Evolutionary conservation across 129 eudicot genomes (phyloP).

Genomic region (Saussurea involucrata): DNA sequence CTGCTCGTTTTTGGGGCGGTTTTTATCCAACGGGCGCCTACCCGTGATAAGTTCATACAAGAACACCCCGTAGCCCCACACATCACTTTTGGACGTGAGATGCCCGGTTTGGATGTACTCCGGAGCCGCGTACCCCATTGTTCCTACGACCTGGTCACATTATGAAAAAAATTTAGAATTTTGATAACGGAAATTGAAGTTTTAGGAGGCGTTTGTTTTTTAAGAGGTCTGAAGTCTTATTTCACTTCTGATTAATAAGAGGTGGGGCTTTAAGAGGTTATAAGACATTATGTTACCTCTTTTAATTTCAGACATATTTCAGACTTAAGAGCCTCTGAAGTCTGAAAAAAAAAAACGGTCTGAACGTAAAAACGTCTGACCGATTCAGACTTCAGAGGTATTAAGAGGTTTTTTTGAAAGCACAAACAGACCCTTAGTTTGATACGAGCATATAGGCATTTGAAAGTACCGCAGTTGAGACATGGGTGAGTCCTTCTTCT

Average conservation of each 20-base stretch:
- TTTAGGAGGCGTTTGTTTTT: too few species aligned
- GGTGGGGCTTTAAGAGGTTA: too few species aligned
- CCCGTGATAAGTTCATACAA: conserved; percentile 78
- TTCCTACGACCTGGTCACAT: conserved; percentile 60
- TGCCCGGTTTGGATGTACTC: conserved; percentile 74
- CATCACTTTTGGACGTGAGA: conserved; percentile 60
- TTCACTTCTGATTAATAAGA: too few species aligned
- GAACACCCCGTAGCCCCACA: conserved; percentile 75
- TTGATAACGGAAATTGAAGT: background rate
- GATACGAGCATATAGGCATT: background rate
- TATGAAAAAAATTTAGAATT: background rate
- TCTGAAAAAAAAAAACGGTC: too few species aligned
- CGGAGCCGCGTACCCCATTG: conserved; percentile 81
- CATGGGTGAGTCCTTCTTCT: conserved; percentile 72
- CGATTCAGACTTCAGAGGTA: too few species aligned
- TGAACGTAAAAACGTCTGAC: too few species aligned
- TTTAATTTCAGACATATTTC: too few species aligned
- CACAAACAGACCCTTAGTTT: too few species aligned
- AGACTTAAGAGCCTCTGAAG: too few species aligned
- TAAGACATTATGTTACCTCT: too few species aligned
- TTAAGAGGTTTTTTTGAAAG: too few species aligned
- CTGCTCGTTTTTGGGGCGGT: conserved; percentile 70
- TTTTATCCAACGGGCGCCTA: conserved; percentile 63
- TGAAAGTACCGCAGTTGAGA: conserved; percentile 76
- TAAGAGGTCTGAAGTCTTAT: too few species aligned